phyloP scores from a whole-genome alignment of 257 asterid species.

The Solanum ossicruentum region DNA sequence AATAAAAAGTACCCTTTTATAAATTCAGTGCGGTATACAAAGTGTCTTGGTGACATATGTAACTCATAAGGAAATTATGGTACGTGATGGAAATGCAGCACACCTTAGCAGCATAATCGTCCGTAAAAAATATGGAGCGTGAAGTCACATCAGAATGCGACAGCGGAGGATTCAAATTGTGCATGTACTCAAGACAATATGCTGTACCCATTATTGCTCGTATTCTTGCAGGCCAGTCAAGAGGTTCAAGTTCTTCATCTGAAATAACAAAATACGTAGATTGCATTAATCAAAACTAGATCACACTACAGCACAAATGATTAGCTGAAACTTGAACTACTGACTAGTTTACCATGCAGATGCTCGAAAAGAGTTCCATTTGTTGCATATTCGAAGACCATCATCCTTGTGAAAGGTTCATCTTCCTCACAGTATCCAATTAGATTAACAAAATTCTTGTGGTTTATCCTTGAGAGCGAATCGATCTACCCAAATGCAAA shows the following conservation, averaged over 20 bases:
- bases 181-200: constrained; percentile 8
- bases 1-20: background rate
- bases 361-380: constrained; percentile 87
- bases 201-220: constrained; percentile 10
- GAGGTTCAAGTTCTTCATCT: constrained; percentile 5
- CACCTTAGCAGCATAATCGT: constrained; percentile 10
- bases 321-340: background rate
- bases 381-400: constrained; percentile 87
- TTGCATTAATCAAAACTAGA: background rate
- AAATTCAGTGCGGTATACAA: background rate
- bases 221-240: constrained; percentile 6
- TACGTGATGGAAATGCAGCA: background rate
- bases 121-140: background rate
- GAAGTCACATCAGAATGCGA: constrained; percentile 1
- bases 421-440: constrained; percentile 74
- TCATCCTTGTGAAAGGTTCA: constrained; percentile 73
- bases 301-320: background rate
- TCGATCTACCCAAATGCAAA: constrained; percentile 21
- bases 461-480: constrained; percentile 45
- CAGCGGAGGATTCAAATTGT: constrained; percentile 3
- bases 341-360: constrained; percentile 51
- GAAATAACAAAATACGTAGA: background rate
- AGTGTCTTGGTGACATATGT: background rate
- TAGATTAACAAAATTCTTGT: constrained; percentile 69
- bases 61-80: background rate